Conservation (phyloP, 2,329 filamentous ascomycete species). For the Aspergillus niger region DNA sequence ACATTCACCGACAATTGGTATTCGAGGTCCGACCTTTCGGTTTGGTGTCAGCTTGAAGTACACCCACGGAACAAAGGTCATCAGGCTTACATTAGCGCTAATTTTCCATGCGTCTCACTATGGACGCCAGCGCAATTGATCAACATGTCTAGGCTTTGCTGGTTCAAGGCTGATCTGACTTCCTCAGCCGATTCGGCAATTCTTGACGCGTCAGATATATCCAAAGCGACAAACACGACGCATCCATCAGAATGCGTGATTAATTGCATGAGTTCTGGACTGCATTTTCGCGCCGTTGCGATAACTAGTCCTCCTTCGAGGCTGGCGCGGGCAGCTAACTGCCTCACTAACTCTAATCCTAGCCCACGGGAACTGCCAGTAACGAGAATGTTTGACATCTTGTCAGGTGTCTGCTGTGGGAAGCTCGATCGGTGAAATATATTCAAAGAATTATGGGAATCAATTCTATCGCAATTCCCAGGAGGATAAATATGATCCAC, state of each 20-base stretch:
- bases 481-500: too few species aligned
- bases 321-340: slow-evolving; percentile 14
- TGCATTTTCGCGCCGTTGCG: slow-evolving; percentile 13
- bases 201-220: slow-evolving; percentile 33
- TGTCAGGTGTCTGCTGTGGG: too few species aligned
- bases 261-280: slow-evolving; percentile 31
- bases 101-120: neutral
- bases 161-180: slow-evolving; percentile 30
- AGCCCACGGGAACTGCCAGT: slow-evolving; percentile 32
- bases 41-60: neutral
- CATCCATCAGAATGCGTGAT: slow-evolving; percentile 30
- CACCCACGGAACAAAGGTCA: too few species aligned
- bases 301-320: slow-evolving; percentile 5
- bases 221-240: slow-evolving; percentile 36
- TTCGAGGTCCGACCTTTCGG: slow-evolving; percentile 8
- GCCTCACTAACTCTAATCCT: slow-evolving; percentile 27
- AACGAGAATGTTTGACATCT: slow-evolving; percentile 21
- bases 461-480: too few species aligned
- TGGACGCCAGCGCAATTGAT: slow-evolving; percentile 43
- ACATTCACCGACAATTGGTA: slow-evolving; percentile 13
- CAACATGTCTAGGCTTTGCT: slow-evolving; percentile 44
- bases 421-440: too few species aligned
- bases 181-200: slow-evolving; percentile 33
- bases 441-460: too few species aligned
- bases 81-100: slow-evolving; percentile 1